Evolutionary conservation across 164 flowering plant species (phyloP), one percentile per base, ranked within the genome.

Genomic region (Tetracentron sinense): DNA sequence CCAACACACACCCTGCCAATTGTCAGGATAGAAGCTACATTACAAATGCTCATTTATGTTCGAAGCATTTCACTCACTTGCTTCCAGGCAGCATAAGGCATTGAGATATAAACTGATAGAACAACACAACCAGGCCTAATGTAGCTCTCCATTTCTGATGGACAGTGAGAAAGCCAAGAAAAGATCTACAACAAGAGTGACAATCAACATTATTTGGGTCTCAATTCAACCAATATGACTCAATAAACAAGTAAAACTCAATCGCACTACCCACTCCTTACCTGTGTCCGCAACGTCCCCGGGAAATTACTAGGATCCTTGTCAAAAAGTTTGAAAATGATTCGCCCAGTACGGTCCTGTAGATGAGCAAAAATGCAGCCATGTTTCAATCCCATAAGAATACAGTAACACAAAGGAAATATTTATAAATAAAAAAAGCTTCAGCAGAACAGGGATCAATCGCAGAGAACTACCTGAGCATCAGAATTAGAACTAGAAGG

Each of bases 401-500:
- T 38, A 10, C 14, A 10, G 44, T 2, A 38, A 10, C 14, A 1
- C 44, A 38, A 38, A 33, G n/a, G n/a, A n/a, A n/a, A n/a, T n/a
- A n/a, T n/a, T n/a, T n/a, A 38, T 10, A 38, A 38, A 38, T 38
- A 38, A 38, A 38, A 38, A 1, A 1, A 38, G 11, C 5, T 8
- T 8, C 15, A 38, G 44, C 11, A 38, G 14, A 38, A 38, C 11
- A 38, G 4, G 14, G 44, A 4, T 8, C 8, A 38, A 38, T 10
- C 8, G 47, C 6, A 3, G 31, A 5, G 57, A 10, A 49, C 22
- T 75, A 91, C 97, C 96, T 86, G 92, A 61, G 79, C 56, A 79
- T 85, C 96, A 52, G 89, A 89, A 63, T 75, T 81, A 38, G 83
- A 83, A 67, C 89, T 85, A 27, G 95, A 81, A 57, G 96, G 98